Base-by-base conservation (phyloP, 495 filamentous ascomycete species). In the Apiosordaria backusii region DNA sequence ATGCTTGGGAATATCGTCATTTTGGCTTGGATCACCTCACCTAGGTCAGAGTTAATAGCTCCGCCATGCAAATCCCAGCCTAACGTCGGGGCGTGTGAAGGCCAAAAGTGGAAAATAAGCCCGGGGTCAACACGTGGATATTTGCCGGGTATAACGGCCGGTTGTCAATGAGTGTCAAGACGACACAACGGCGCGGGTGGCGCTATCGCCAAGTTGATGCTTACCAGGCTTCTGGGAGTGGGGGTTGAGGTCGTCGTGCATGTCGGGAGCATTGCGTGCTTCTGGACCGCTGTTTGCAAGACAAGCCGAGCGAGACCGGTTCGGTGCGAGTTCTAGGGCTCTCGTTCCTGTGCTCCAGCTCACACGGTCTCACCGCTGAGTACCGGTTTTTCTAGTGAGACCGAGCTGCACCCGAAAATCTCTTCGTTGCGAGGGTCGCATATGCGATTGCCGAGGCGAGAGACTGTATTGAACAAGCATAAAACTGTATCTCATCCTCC, bases 131-230 rank as follows among this genome's bases (percentile, higher is more conserved):
- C 2, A 13, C 35, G 2, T 13, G n/a, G 6, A 45, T 45, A 15
- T 15, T 13, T 15, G 16, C 35, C 35, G 35, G 35, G 16, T 45
- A 45, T 45, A 45, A 45, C 29, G 13, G 24, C 18, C 16, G 59
- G n/a, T 3, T 21, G 26, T 61, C 5, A 27, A 61, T 23, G 16
- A 27, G 24, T 21, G 53, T 25, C 25, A 61, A 40, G 24, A 45
- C 59, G 18, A 40, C 59, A 27, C n/a, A 61, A 61, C 59, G 59
- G 59, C 59, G 59, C 27, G 59, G 59, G 59, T 61, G 59, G 27
- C 59, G 59, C 18, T 27, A 61, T 61, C 27, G 16, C 19, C 25
- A 59, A 24, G 35, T 45, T 23, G 55, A 19, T 23, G 19, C 7
- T 19, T 59, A 59, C 57, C 57, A 59, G 24, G 16, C 23, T 26